Base-by-base conservation (phyloP, 306 rosid genomes). In the Dryas drummondii region DNA sequence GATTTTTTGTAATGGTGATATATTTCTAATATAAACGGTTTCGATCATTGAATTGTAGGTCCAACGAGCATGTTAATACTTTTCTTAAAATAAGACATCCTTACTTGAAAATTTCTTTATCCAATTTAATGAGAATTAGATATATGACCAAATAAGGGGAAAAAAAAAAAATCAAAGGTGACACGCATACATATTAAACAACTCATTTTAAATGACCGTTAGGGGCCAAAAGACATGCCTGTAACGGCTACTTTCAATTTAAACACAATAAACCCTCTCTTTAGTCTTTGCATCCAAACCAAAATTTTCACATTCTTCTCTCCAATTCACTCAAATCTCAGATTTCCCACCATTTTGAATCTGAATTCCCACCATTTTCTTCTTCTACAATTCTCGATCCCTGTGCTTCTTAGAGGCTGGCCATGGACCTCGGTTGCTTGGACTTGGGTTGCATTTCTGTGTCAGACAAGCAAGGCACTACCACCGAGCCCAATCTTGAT, bases 341-440 rank as follows among this genome's bases (percentile, higher is more conserved):
- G 4, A 15, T 13, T 13, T 32, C 45, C 42, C 4, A 1, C 7
- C 66, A 8, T 22, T 22, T 22, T 22, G 22, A 22, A 22, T 22
- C 22, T 22, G 22, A 22, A 22, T 13, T 32, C 45, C 42, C 4
- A 1, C 37, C 37, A 32, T 32, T 32, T 32, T 32, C 37, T 32
- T 32, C 37, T 32, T 32, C 37, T 32, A 32, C 37, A 32, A 32
- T 32, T 32, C 48, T 63, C 5, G 47, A 56, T 42, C 52, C 74
- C 65, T 4, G 37, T 60, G 51, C 14, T 48, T 37, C 65, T 4
- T 19, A 27, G 57, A 40, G 16, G n/a, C 72, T 66, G 11, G 72
- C 62, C 6, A 90, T 91, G 98, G 97, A 91, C 74, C 84, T 86
- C 37, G 87, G 83, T 42, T 84, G 84, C 76, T 82, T 84, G 68